Evolutionary conservation across 1,284 basidiomycete species (phyloP), one percentile per base, ranked within the genome.

Genomic region (Cryptococcus wingfieldii): DNA sequence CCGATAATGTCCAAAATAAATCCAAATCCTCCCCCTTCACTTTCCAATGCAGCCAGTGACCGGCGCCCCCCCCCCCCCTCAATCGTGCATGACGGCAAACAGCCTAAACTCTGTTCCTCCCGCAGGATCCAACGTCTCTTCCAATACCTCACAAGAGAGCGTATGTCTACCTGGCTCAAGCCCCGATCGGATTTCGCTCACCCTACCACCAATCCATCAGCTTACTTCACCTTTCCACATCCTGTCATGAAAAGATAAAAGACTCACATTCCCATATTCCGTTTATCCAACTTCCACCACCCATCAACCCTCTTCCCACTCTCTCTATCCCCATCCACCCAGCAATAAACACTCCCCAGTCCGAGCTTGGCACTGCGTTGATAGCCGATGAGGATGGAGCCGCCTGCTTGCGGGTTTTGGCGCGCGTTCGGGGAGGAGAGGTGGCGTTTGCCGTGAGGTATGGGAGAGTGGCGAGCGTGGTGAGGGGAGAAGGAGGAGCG

Each of bases 201-300:
- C 67, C 46, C 69, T 66, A 38, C 27, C 25, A 16, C 28, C 31
- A 3, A 9, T 10, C 23, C 46, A 28, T 27, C 46, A 47, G 46
- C 12, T 28, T n/a, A 7, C 7, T 14, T 13, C 41, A 14, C n/a
- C 2, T 42, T 19, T 4, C 39, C 39, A 16, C 6, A 42, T 13
- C 7, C 13, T 23, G 2, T 23, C 23, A 23, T 23, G 23, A 3
- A 23, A 37, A 34, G 28, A 28, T 16, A 2, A 31, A 18, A 13
- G 13, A 69, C 67, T 60, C 45, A 69, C 67, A 71, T 63, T 19
- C 67, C 71, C 67, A 69, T 71, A 57, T 70, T 73, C 46, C 68
- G 56, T 52, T 70, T 69, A 42, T 62, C 59, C 42, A 67, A 59
- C 13, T 61, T 56, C 70, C 70, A 72, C 59, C 63, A 72, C 5